A percentile compares a stretch with the other conserved stretches of the same genome.
Evolutionary conservation across 352 stramenopile genomes (phyloP).

Genomic region (Pythium monospermum): DNA sequence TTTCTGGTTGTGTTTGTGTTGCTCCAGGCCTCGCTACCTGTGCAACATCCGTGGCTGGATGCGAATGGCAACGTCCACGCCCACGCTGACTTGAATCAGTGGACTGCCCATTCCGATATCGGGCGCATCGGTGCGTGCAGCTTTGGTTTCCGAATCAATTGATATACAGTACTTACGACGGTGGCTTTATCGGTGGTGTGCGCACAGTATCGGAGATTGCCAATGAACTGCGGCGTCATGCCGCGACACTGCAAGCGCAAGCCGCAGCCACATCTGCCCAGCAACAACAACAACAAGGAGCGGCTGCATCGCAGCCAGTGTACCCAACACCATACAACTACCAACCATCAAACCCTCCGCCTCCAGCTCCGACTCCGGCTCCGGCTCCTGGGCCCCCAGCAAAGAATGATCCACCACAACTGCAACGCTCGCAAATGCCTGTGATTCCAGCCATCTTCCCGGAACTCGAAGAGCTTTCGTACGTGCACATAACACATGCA

Average conservation of each 20-base stretch:
- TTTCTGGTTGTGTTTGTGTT: not conserved
- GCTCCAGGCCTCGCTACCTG: slow-evolving; percentile 48
- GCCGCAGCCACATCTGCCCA: slow-evolving; percentile 4
- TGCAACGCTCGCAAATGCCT: slow-evolving; percentile 71
- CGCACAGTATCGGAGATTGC: slow-evolving; percentile 59
- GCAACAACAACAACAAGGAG: not conserved
- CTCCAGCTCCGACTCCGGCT: slow-evolving; percentile 19
- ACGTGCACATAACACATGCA: slow-evolving; percentile 23
- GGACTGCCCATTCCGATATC: slow-evolving; percentile 80
- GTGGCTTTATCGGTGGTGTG: no score
- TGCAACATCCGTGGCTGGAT: slow-evolving; percentile 78
- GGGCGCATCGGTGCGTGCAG: slow-evolving; percentile 60
- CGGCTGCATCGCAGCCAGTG: slow-evolving; percentile 1
- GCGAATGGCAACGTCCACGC: slow-evolving; percentile 59
- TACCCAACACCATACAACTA: slow-evolving; percentile 22
- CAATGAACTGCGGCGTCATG: slow-evolving; percentile 39
- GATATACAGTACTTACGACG: no score
- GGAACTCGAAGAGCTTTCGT: slow-evolving; percentile 76
- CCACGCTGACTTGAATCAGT: slow-evolving; percentile 71
- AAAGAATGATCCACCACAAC: slow-evolving; percentile 28
- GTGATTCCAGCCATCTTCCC: slow-evolving; percentile 69
- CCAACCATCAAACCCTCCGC: slow-evolving; percentile 11
- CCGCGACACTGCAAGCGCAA: slow-evolving; percentile 11
- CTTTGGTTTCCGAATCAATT: no score
- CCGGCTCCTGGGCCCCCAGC: slow-evolving; percentile 31